A percentile compares a stretch with the other conserved stretches of the same genome.
phyloP scores from a whole-genome alignment of 2,329 filamentous ascomycete species.

The Verticillium isaacii region DNA sequence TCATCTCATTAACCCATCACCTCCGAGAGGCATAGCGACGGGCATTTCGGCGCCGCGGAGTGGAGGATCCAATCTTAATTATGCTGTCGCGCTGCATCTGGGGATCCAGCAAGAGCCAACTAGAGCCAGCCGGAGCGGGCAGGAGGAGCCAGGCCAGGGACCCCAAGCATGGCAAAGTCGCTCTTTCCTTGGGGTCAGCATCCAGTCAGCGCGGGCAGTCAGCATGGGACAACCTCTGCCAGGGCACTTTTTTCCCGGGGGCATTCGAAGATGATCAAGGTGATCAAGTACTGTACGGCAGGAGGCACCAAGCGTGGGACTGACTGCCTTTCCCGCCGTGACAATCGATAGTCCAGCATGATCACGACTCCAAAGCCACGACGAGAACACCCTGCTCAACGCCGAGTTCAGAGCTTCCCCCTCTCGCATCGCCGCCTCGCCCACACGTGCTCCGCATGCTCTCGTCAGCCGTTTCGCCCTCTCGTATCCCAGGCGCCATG shows the following conservation, averaged over 20 bases:
- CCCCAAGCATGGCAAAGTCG: not conserved
- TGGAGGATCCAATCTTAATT: not conserved
- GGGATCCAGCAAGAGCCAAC: not conserved
- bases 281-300: not conserved
- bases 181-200: not conserved
- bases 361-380: too few relatives aligned
- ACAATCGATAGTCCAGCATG: too few relatives aligned
- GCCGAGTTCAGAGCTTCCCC: too few relatives aligned
- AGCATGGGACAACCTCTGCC: not conserved
- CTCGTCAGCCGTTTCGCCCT: not conserved
- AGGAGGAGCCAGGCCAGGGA: not conserved
- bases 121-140: not conserved
- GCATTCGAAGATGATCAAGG: not conserved
- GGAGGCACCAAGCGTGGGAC: too few relatives aligned
- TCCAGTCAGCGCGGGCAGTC: not conserved
- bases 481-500: not conserved
- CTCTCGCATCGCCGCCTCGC: too few relatives aligned
- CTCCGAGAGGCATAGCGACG: not conserved
- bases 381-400: too few relatives aligned
- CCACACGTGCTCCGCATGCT: not conserved
- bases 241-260: too few relatives aligned
- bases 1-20: constrained; percentile 1
- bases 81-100: not conserved
- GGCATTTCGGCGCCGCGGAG: not conserved
- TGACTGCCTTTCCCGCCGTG: too few relatives aligned